phyloP scores from a whole-genome alignment of 768 basidiomycete genomes.

The Brasilioporus rufonigricans region DNA sequence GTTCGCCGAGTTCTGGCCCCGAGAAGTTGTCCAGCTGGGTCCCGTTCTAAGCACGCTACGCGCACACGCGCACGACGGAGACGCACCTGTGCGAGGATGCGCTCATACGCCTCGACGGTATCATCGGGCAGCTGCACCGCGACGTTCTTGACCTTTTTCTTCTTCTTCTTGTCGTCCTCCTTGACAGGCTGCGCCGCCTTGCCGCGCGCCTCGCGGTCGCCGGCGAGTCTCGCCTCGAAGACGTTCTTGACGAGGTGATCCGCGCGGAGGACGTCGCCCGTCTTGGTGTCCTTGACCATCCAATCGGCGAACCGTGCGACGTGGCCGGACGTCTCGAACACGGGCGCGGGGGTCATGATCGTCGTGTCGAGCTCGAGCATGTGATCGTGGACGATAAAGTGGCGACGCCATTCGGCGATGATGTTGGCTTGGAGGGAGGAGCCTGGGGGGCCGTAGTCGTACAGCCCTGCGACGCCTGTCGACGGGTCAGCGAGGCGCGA shows the following conservation, averaged over 20 bases:
- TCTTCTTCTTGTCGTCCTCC: constrained; percentile 45
- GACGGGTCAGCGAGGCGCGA: not conserved
- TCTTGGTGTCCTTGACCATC: constrained; percentile 97
- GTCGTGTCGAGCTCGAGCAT: constrained; percentile 99
- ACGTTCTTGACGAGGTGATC: constrained; percentile 95
- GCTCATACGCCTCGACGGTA: constrained; percentile 74
- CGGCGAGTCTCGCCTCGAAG: constrained; percentile 83
- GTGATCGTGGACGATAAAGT: constrained; percentile 97
- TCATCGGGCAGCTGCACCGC: constrained; percentile 75
- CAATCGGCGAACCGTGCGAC: constrained; percentile 98
- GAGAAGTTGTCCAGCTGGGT: constrained; percentile 74
- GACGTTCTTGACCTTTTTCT: constrained; percentile 64
- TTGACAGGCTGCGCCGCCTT: constrained; percentile 66
- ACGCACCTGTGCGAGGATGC: constrained; percentile 82
- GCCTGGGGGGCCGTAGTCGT: constrained; percentile 97
- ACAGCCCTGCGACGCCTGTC: constrained; percentile 87
- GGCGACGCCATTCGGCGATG: constrained; percentile 92
- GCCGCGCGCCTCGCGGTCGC: constrained; percentile 88
- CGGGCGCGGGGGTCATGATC: constrained; percentile 92
- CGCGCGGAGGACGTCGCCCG: constrained; percentile 95
- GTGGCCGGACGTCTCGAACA: constrained; percentile 96
- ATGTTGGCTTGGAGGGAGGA: constrained; percentile 96
- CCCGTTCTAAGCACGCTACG: not conserved
- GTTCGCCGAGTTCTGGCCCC: constrained; percentile 83
- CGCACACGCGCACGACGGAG: too few relatives aligned